Evolutionary conservation across 23 red algal species (phyloP), one percentile per base, ranked within the genome.

Genomic region (Gracilaria gracilis): DNA sequence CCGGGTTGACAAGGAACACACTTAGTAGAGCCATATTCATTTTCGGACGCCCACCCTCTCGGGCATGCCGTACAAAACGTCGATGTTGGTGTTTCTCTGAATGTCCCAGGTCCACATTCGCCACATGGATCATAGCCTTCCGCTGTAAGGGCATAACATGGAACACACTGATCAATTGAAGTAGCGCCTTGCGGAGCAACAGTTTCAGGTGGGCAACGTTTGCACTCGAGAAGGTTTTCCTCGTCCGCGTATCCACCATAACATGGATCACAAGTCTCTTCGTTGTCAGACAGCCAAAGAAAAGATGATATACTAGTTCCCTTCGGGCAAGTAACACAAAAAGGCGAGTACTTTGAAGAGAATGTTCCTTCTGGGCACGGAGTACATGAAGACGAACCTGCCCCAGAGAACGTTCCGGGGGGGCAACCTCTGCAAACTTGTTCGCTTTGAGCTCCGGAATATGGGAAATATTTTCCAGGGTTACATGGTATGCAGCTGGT

Each of bases 161-260:
- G 15, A 46, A 4, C 4, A 16, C 69, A 75, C 23, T 75, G 69
- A 47, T 75, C 21, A 75, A 75, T 47, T 46, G 69, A 44, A 75
- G 36, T 44, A 1, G 69, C 33, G 1, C 69, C 69, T 1, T 11
- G 69, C 42, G 69, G 35, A 4, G 69, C 33, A 4, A 17, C 14
- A 46, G 14, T 3, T 44, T 36, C 69, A 15, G 17, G 34, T 46
- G 69, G 69, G 20, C 69, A 75, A n/a, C 69, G 36, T 75, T 75
- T 75, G 69, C 69, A 75, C 34, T 40, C 36, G 13, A 75, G 7
- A 31, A 75, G 69, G 19, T 75, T 75, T n/a, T 46, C 36, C n/a
- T 75, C 69, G 69, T 75, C 69, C 0, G 69, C 17, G 23, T 75
- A 75, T 75, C 69, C 69, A 75, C 39, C 35, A n/a, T 40, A 5